These are phyloP conservation scores for Cylindricascospora bacillispora DNA, from an alignment of 1,139 yeast genomes.

Conservation along the genomic window DNA sequence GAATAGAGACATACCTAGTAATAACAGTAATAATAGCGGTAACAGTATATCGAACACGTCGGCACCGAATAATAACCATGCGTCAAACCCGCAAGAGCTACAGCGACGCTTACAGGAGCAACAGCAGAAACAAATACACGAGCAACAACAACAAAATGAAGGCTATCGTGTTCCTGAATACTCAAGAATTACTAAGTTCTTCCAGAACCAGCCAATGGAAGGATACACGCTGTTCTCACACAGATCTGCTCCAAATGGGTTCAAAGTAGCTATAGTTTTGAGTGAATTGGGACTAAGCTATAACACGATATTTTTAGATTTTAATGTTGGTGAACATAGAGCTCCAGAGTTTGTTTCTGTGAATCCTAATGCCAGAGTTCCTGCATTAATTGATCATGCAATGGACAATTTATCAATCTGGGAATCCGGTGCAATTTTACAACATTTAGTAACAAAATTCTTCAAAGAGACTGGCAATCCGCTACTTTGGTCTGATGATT, in stretches of 20 bases:
- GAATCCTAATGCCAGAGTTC: constrained; percentile 91
- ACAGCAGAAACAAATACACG: constrained; percentile 10
- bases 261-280: constrained; percentile 84
- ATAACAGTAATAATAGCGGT: constrained; percentile 1
- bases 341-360: constrained; percentile 86
- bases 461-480: constrained; percentile 62
- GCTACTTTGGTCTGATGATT: constrained; percentile 67
- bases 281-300: constrained; percentile 72
- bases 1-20: constrained; percentile 2
- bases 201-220: constrained; percentile 65
- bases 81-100: too few species aligned
- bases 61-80: constrained; percentile 5
- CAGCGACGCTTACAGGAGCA: constrained; percentile 11
- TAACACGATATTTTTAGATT: constrained; percentile 77
- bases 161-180: constrained; percentile 10
- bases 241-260: constrained; percentile 92
- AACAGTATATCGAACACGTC: constrained; percentile 1
- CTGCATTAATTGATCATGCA: constrained; percentile 82
- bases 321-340: constrained; percentile 79
- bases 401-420: constrained; percentile 71
- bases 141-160: constrained; percentile 11
- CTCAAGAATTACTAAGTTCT: constrained; percentile 58
- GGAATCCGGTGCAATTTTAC: constrained; percentile 88
- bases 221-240: constrained; percentile 86
- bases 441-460: constrained; percentile 60